Conservation (phyloP, 257 asterid genomes). For the Echites panduratus region DNA sequence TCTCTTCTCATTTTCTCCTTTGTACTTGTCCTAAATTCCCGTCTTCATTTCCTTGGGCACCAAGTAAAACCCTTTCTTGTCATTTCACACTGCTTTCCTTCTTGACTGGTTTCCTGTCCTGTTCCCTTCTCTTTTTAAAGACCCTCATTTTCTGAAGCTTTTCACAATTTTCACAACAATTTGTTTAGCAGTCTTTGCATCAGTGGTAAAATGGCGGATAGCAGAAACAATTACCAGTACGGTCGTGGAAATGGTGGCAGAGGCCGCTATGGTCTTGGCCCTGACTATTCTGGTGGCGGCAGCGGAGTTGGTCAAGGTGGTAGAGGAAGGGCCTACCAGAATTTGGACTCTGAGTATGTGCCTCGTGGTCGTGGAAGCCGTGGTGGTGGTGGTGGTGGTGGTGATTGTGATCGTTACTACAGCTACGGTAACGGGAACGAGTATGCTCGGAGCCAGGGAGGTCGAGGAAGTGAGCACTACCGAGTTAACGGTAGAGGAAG, state of each 20-base stretch:
- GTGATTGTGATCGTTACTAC: too few species aligned
- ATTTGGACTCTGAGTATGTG: not conserved
- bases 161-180: not conserved
- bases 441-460: not conserved
- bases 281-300: too few species aligned
- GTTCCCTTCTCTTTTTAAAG: not conserved
- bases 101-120: too few species aligned
- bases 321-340: not conserved
- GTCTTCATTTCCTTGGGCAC: not conserved
- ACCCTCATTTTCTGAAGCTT: too few species aligned
- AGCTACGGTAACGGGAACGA: too few species aligned
- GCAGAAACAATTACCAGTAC: slow-evolving; percentile 23
- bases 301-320: not conserved
- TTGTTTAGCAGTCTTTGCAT: too few species aligned
- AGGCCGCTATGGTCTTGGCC: too few species aligned
- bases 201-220: not conserved
- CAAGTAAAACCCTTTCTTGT: slow-evolving; percentile 17
- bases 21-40: not conserved
- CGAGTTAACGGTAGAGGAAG: not conserved
- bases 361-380: not conserved
- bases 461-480: not conserved
- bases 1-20: not conserved
- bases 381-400: not conserved
- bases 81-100: not conserved
- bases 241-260: slow-evolving; percentile 9